Base-by-base conservation (phyloP, 768 basidiomycete genomes). In the Lepiota brunneoincarnata region DNA sequence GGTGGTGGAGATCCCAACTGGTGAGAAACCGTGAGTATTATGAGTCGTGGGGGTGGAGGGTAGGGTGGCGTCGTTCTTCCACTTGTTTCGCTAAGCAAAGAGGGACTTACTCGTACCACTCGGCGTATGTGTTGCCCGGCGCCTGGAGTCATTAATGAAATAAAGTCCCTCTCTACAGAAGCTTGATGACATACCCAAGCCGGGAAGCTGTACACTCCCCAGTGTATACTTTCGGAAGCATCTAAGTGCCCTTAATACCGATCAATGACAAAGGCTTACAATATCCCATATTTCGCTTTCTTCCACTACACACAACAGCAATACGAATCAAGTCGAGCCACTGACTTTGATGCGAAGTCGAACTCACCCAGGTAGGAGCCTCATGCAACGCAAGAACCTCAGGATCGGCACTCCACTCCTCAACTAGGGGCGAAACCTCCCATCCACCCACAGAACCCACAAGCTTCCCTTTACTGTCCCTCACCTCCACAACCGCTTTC, bases 221-320 rank as follows among this genome's bases (percentile, higher is more conserved):
- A 80, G 57, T 80, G 78, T 42, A 82, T 69, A 61, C 76, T 79
- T 54, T 3, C 7, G 3, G 20, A 2, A 18, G 10, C 47, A 58
- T 43, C 6, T 48, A n/a, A 65, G 52, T 47, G 31, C 7, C 10
- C 20, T 34, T 34, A 9, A 28, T 43, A 11, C 31, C 51, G 17
- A 34, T 50, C 23, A 50, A 21, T 36, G 3, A 18, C 1, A 17
- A 46, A 31, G 6, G 26, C 77, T 62, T 57, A 81, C 80, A 81
- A 82, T 15, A 82, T 81, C 9, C 81, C 82, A 58, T 71, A 82
- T 62, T 82, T 83, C 12, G 75, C 79, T 34, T 72, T 67, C 53
- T 68, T 75, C 73, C 75, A 84, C 79, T 80, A 21, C 3, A 3
- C 7, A 31, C 31, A 6, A 9, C 31, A 6, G 7, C 7, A 36